Evolutionary conservation across 148 eudicot genomes (phyloP).

Genomic region (Rhododendron henanense): DNA sequence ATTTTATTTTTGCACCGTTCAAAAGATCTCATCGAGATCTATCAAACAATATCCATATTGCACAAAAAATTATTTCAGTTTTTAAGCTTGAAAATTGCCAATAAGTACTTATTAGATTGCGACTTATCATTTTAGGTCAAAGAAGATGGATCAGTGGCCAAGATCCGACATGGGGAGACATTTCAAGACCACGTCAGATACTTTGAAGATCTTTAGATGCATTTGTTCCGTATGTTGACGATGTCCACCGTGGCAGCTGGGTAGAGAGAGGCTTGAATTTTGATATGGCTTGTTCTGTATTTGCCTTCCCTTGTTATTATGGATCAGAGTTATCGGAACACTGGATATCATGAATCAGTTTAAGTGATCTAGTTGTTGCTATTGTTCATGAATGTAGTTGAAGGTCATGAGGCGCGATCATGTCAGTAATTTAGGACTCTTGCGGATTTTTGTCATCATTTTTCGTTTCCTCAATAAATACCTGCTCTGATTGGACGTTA

Average conservation of each 20-base stretch:
- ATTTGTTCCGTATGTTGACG: neutral
- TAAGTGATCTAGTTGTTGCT: too few species aligned
- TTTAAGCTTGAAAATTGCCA: too few species aligned
- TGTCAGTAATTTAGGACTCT: neutral
- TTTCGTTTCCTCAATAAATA: neutral
- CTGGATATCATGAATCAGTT: too few species aligned
- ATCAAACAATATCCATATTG: too few species aligned
- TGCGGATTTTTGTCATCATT: neutral
- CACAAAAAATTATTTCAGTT: too few species aligned
- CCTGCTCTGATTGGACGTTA: neutral
- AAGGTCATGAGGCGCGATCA: too few species aligned
- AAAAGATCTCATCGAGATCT: too few species aligned
- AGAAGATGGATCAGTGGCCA: slow-evolving; percentile 70
- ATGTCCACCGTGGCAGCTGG: neutral
- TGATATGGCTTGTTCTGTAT: neutral
- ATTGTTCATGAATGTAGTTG: neutral
- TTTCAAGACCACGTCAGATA: slow-evolving; percentile 75
- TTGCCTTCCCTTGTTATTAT: neutral
- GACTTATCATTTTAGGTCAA: slow-evolving; percentile 34
- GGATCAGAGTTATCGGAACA: neutral
- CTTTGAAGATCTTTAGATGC: slow-evolving; percentile 53
- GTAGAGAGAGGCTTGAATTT: neutral
- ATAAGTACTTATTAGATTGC: neutral
- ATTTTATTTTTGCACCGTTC: too few species aligned
- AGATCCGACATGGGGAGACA: slow-evolving; percentile 78